Percentiles rank a stretch among this genome's conserved stretches.
Conservation (phyloP, 139 green algal genomes). For the Chlorella sp. region DNA sequence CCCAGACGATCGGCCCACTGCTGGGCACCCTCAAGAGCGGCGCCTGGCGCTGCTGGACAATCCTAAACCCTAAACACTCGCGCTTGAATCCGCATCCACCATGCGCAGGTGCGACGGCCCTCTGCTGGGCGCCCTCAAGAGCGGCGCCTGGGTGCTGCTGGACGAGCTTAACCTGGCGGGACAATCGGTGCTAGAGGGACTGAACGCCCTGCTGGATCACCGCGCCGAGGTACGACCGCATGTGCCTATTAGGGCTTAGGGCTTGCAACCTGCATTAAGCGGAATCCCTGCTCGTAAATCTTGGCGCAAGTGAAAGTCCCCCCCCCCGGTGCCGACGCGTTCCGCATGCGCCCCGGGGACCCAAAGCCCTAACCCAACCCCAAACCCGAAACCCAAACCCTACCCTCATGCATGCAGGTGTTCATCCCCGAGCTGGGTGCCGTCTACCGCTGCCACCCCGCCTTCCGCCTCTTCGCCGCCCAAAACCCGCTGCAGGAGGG, state of each 20-base stretch:
- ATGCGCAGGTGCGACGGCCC: conserved; percentile 78
- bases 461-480: conserved; percentile 84
- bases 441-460: conserved; percentile 62
- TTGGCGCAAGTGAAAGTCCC: background rate
- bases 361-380: too few relatives aligned
- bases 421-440: conserved; percentile 91
- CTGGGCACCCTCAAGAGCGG: conserved; percentile 80
- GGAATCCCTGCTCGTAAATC: background rate
- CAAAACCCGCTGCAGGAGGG: conserved; percentile 91
- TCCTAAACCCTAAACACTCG: too few relatives aligned
- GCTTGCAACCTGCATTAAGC: too few relatives aligned
- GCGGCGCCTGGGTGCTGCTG: conserved; percentile 93
- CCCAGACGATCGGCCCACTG: conserved; percentile 91
- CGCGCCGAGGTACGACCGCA: conserved; percentile 46
- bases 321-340: conserved; percentile 12
- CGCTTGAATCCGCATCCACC: too few relatives aligned
- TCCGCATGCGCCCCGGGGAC: too few relatives aligned
- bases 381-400: background rate
- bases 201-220: conserved; percentile 97
- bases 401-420: conserved; percentile 52
- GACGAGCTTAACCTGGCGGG: conserved; percentile 97
- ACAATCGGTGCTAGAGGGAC: conserved; percentile 89
- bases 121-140: conserved; percentile 82
- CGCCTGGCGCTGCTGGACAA: conserved; percentile 97
- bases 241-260: too few relatives aligned